Percentiles rank a stretch among this genome's conserved stretches.
phyloP scores from a whole-genome alignment of 441 rosid genomes.

The Manihot esculenta region DNA sequence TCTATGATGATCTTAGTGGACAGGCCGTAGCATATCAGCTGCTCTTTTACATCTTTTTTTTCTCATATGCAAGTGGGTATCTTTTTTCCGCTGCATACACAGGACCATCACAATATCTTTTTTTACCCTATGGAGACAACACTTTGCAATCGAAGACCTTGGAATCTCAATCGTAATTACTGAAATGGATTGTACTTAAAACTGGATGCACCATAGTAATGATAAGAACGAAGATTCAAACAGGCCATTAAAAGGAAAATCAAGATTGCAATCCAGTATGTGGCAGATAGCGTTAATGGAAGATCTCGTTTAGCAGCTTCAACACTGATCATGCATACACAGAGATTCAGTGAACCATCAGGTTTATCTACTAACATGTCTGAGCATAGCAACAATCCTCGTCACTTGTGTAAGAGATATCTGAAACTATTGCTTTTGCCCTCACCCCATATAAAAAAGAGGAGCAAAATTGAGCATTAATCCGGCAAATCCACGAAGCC shows the following conservation, averaged over 20 bases:
- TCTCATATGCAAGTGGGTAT: neutral
- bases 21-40: neutral
- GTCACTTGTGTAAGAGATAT: neutral
- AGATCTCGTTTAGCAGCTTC: neutral
- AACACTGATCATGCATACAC: neutral
- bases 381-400: neutral
- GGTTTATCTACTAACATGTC: neutral
- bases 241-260: neutral
- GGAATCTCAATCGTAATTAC: neutral
- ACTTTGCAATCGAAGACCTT: too few relatives aligned
- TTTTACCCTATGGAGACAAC: neutral
- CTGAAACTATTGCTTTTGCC: neutral
- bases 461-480: neutral
- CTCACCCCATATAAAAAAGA: neutral
- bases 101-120: neutral
- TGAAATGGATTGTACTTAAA: neutral
- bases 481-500: neutral
- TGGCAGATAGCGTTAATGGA: too few relatives aligned
- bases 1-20: conserved; percentile 9
- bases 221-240: neutral
- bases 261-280: neutral
- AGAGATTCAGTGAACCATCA: neutral
- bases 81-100: too few relatives aligned
- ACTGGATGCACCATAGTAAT: neutral
- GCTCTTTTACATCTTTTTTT: neutral